These are phyloP conservation scores for Backusella westeae DNA, from an alignment of 192 early-diverging fungal genomes.

Conservation along the genomic window DNA sequence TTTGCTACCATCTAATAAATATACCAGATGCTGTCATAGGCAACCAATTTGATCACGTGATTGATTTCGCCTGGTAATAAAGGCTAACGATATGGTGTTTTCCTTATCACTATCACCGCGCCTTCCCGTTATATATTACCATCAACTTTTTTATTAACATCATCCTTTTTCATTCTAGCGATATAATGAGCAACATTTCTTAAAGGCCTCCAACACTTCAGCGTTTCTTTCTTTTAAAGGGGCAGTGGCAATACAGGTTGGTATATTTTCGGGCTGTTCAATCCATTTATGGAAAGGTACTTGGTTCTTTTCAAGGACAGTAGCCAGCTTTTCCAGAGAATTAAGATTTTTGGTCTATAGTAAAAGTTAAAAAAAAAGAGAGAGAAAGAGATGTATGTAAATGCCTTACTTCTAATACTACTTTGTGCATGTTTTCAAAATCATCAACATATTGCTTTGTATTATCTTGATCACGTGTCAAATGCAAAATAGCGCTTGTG, in stretches of 20 bases:
- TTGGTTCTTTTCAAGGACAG: constrained; percentile 48
- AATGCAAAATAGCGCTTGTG: constrained; percentile 61
- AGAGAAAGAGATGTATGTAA: not conserved
- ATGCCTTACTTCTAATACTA: constrained; percentile 59
- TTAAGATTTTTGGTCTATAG: constrained; percentile 62
- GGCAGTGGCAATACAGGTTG: constrained; percentile 69
- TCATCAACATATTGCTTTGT: constrained; percentile 60
- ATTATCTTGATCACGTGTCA: constrained; percentile 53
- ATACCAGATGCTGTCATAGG: not conserved
- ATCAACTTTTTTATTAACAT: not conserved
- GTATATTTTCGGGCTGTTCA: constrained; percentile 76
- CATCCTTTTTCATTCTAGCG: constrained; percentile 2
- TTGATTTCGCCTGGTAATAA: not conserved
- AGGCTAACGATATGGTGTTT: not conserved
- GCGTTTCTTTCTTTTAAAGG: constrained; percentile 53
- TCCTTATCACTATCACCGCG: not conserved
- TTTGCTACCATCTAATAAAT: not conserved
- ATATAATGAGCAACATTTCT: constrained; percentile 43
- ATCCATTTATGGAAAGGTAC: constrained; percentile 68
- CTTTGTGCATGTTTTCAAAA: constrained; percentile 73
- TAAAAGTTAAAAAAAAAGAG: not conserved
- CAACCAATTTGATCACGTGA: not conserved
- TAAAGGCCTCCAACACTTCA: constrained; percentile 47
- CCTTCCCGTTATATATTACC: not conserved
- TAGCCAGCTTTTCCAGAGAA: constrained; percentile 57